These are phyloP conservation scores for Aspergillus tubingensis DNA, from an alignment of 2,329 filamentous ascomycete genomes.

Conservation along the genomic window DNA sequence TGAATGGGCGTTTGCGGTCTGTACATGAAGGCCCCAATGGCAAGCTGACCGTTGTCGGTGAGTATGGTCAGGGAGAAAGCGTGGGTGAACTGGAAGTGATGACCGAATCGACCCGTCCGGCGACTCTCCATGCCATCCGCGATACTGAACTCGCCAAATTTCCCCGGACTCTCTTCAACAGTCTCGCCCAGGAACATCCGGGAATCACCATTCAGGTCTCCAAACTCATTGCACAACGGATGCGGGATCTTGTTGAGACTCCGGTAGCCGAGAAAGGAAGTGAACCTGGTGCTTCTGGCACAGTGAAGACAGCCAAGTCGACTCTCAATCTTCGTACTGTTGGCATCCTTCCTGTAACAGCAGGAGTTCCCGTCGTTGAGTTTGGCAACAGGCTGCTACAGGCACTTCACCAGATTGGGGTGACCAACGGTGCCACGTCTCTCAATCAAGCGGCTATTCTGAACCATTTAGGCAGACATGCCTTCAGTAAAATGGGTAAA, in stretches of 20 bases:
- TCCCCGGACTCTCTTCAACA: constrained; percentile 94
- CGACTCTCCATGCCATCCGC: constrained; percentile 90
- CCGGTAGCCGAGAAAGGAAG: constrained; percentile 67
- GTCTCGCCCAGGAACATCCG: constrained; percentile 91
- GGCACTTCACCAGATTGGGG: constrained; percentile 84
- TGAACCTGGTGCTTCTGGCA: constrained; percentile 60
- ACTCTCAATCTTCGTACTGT: constrained; percentile 92
- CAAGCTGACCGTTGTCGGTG: constrained; percentile 80
- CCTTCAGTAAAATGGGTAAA: constrained; percentile 97
- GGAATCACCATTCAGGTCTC: constrained; percentile 99
- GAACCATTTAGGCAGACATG: constrained; percentile 91
- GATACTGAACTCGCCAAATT: constrained; percentile 97
- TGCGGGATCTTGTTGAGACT: constrained; percentile 85
- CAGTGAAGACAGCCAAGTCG: constrained; percentile 64
- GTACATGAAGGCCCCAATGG: constrained; percentile 81
- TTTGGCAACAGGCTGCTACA: constrained; percentile 88
- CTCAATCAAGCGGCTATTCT: constrained; percentile 92
- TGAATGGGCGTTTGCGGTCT: constrained; percentile 86
- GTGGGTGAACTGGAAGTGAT: constrained; percentile 96
- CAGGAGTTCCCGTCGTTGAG: constrained; percentile 90
- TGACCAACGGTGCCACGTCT: constrained; percentile 84
- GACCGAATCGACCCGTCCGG: constrained; percentile 88
- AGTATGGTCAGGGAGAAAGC: constrained; percentile 96
- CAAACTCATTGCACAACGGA: constrained; percentile 94
- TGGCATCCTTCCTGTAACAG: constrained; percentile 84